Evolutionary conservation across 164 flowering plant species (phyloP).

Genomic region (Saururus chinensis): DNA sequence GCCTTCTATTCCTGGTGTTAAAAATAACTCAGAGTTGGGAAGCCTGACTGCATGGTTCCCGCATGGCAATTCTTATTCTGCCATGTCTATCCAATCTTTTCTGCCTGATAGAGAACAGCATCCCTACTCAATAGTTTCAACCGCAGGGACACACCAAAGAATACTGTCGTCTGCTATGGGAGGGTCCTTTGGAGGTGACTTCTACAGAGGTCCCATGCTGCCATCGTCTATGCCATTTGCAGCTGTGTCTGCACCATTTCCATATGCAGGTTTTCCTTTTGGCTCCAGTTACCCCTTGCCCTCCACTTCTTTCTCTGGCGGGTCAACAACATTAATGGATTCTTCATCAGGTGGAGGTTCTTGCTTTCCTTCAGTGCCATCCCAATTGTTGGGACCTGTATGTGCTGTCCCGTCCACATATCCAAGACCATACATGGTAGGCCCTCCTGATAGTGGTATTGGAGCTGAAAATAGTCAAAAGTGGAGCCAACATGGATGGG

Average conservation of each 20-base stretch:
- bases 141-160: conserved; percentile 41
- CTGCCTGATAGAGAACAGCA: conserved; percentile 62
- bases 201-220: conserved; percentile 51
- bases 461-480: conserved; percentile 43
- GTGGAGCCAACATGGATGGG: conserved; percentile 65
- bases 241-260: conserved; percentile 31
- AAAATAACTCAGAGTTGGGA: conserved; percentile 37
- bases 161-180: conserved; percentile 39
- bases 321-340: conserved; percentile 39
- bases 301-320: conserved; percentile 48
- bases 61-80: conserved; percentile 36
- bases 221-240: conserved; percentile 35
- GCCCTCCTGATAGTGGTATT: conserved; percentile 34
- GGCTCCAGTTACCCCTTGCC: conserved; percentile 54
- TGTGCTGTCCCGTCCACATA: conserved; percentile 41
- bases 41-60: conserved; percentile 54
- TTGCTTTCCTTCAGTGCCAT: conserved; percentile 34
- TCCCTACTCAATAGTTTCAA: conserved; percentile 33
- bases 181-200: conserved; percentile 45
- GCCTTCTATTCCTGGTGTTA: conserved; percentile 29
- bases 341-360: conserved; percentile 50
- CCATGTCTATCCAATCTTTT: conserved; percentile 37
- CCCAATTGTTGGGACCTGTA: conserved; percentile 38
- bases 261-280: conserved; percentile 58
- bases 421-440: conserved; percentile 53